Evolutionary conservation across 176 grass and related monocot species (phyloP), one percentile per base, ranked within the genome.

Genomic region (Thalia dealbata): DNA sequence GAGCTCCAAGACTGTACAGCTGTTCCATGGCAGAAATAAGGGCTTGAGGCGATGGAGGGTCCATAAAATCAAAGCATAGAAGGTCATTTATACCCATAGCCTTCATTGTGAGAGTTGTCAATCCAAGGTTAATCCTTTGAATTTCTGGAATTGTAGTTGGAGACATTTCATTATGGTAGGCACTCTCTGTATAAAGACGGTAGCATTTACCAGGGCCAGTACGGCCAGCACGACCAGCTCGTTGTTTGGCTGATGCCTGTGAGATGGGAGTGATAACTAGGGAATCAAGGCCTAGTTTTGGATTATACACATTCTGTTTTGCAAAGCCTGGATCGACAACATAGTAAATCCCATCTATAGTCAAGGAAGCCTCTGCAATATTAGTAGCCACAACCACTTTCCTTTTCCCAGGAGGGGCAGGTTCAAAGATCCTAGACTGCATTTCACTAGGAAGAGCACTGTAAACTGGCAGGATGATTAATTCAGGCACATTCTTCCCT

Each of bases 21-120:
- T 96, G 92, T 80, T 96, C 92, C 89, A 92, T 96, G 18, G 92
- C 84, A 55, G 82, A 96, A 52, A 96, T 92, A 22, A 96, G 86
- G 41, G 92, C 92, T 78, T 96, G 89, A 50, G 92, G 89, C 79
- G 92, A 88, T 62, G 92, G 89, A 4, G 89, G 92, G 24, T 92
- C 92, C 92, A 96, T 96, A 81, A 96, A 96, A 81, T 96, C 89
- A 50, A 96, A 96, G 1, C 86, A 96, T 61, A 96, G 82, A 52
- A 96, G 75, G 72, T 96, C 92, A 73, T 96, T 96, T 84, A 96
- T 96, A 32, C 92, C 86, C 89, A 96, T 96, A 3, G 92, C 92
- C 82, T 92, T 96, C 92, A 96, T 92, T 68, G 77, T 96, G 44
- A 96, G 86, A 76, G 88, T 86, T 32, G 82, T 92, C 43, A 73